phyloP scores from a whole-genome alignment of 75 land plant genomes.

The Pinus albicaulis region DNA sequence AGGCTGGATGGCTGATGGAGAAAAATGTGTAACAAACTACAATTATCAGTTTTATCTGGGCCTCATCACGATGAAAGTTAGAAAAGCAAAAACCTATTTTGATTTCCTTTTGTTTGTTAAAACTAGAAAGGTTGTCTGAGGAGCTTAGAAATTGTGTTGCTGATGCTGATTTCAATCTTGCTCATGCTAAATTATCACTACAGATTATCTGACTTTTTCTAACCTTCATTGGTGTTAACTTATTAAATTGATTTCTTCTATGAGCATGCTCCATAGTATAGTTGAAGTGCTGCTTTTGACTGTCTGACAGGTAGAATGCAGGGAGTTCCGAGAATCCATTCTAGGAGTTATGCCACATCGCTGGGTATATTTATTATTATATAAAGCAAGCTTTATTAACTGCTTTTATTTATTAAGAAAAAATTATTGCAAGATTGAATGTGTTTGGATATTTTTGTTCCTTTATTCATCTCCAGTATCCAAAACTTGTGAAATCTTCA shows the following conservation, averaged over 20 bases:
- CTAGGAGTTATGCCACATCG: constrained; percentile 96
- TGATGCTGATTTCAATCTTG: not conserved
- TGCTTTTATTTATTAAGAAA: not conserved
- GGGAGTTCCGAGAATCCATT: constrained; percentile 91
- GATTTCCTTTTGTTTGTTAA: not conserved
- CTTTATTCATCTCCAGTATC: not conserved
- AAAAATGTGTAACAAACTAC: not conserved
- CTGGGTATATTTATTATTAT: constrained; percentile 59
- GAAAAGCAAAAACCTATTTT: not conserved
- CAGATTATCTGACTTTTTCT: too few species aligned
- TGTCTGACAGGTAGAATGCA: constrained; percentile 73
- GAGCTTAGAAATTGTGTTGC: not conserved
- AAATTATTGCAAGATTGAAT: not conserved
- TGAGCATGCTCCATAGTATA: not conserved
- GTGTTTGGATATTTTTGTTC: not conserved
- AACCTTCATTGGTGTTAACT: not conserved
- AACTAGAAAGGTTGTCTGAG: not conserved
- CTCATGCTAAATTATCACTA: not conserved
- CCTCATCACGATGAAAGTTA: not conserved
- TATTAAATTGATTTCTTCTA: not conserved
- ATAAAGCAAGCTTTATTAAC: not conserved
- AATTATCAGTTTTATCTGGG: not conserved
- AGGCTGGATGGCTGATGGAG: not conserved
- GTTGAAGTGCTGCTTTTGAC: not conserved
- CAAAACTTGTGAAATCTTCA: constrained; percentile 16